Percentiles rank a stretch among this genome's conserved stretches.
Conservation (phyloP, 1,284 basidiomycete genomes). For the Cutaneotrichosporon cyanovorans region DNA sequence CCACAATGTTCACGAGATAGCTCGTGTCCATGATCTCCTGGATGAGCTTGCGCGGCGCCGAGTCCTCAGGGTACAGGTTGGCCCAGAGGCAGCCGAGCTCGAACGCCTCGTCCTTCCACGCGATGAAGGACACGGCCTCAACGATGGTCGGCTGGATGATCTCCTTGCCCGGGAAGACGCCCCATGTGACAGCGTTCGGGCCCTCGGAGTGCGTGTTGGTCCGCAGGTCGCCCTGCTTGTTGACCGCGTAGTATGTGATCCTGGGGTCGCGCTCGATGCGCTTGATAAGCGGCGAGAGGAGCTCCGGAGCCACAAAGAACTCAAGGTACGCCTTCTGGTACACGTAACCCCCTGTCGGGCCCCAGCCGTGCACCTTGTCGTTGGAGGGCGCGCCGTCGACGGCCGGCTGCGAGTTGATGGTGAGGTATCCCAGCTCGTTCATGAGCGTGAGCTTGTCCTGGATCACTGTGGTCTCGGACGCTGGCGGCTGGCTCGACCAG, state of each 20-base stretch:
- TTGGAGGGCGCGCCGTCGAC: slow-evolving; percentile 85
- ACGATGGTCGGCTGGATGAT: slow-evolving; percentile 97
- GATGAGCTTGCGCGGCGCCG: slow-evolving; percentile 69
- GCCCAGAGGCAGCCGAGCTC: slow-evolving; percentile 94
- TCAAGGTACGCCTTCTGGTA: slow-evolving; percentile 99
- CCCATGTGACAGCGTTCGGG: slow-evolving; percentile 99
- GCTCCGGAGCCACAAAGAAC: slow-evolving; percentile 76
- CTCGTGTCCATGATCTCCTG: slow-evolving; percentile 68
- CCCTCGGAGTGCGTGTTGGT: slow-evolving; percentile 94
- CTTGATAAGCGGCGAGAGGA: slow-evolving; percentile 67
- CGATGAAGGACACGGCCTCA: slow-evolving; percentile 58
- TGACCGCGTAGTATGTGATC: slow-evolving; percentile 86
- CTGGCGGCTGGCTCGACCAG: slow-evolving; percentile 88
- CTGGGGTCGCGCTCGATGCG: slow-evolving; percentile 81
- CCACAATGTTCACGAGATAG: slow-evolving; percentile 93
- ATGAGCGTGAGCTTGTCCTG: slow-evolving; percentile 69
- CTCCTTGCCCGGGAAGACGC: slow-evolving; percentile 97
- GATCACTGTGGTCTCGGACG: slow-evolving; percentile 80
- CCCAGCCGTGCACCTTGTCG: slow-evolving; percentile 86
- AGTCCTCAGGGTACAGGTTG: slow-evolving; percentile 71
- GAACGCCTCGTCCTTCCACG: slow-evolving; percentile 77
- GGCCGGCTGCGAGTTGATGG: slow-evolving; percentile 97
- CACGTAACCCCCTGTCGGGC: slow-evolving; percentile 79
- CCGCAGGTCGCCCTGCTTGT: slow-evolving; percentile 71
- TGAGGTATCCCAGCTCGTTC: slow-evolving; percentile 85